A percentile compares a stretch with the other conserved stretches of the same genome.
These are phyloP conservation scores for Ophiostoma angusticollis DNA, from an alignment of 2,329 filamentous ascomycete species.

Conservation along the genomic window DNA sequence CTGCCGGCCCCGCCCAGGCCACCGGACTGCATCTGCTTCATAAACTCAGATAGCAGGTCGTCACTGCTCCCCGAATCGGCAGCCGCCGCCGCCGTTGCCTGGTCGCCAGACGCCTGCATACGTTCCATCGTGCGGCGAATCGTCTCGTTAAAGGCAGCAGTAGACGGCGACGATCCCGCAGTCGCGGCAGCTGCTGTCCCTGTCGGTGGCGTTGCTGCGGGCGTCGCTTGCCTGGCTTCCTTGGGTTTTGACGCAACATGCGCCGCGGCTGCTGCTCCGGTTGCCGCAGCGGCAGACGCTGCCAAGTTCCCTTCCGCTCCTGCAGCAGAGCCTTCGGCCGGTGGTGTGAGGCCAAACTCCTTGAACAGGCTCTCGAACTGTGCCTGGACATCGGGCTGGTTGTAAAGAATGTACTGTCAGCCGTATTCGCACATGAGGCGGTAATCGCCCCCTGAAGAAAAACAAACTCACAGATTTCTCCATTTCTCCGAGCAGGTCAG, in stretches of 20 bases:
- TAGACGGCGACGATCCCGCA: conserved; percentile 22
- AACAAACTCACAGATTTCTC: conserved; percentile 43
- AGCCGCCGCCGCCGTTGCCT: conserved; percentile 66
- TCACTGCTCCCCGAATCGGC: conserved; percentile 45
- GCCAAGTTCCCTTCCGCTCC: conserved; percentile 24
- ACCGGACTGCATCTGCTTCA: conserved; percentile 70
- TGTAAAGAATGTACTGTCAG: not conserved
- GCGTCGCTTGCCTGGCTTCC: no score
- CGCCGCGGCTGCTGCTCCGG: conserved; percentile 16
- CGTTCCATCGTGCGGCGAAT: conserved; percentile 91
- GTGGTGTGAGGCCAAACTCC: conserved; percentile 38
- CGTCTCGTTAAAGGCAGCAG: conserved; percentile 65
- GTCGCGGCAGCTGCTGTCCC: conserved; percentile 11
- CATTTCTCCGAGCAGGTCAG: conserved; percentile 61
- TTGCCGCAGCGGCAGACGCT: conserved; percentile 15
- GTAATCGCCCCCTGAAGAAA: no score
- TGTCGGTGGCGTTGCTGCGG: conserved; percentile 22
- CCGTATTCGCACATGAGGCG: no score
- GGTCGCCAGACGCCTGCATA: conserved; percentile 80
- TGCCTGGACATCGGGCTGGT: conserved; percentile 56
- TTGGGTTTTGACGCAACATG: conserved; percentile 14
- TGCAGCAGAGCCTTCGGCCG: not conserved
- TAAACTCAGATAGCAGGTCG: conserved; percentile 80
- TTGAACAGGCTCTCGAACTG: conserved; percentile 71
- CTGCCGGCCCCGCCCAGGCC: conserved; percentile 38